Conservation (phyloP, 495 filamentous ascomycete genomes). For the Staphylotrichum longicolle region DNA sequence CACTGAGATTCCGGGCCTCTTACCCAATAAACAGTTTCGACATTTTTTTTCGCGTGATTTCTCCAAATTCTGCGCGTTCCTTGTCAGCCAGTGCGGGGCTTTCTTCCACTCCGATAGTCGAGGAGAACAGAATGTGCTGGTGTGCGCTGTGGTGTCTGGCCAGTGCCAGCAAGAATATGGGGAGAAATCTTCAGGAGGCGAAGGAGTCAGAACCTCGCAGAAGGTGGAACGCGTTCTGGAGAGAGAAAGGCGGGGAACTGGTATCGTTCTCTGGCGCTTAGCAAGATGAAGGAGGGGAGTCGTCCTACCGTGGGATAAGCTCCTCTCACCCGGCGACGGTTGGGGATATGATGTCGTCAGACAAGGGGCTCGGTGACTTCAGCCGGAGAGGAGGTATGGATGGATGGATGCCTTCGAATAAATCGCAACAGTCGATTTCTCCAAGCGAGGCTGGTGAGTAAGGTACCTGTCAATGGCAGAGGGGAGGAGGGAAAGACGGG, state of each 20-base stretch:
- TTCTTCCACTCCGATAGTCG: not conserved
- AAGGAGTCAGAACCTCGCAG: not conserved
- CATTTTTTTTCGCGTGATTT: slow-evolving; percentile 52
- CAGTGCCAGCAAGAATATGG: not conserved
- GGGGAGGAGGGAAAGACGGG: not conserved
- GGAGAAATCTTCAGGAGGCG: not conserved
- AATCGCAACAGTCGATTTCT: slow-evolving; percentile 21
- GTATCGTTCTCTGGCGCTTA: slow-evolving; percentile 11
- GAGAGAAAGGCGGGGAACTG: slow-evolving; percentile 10
- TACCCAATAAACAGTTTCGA: slow-evolving; percentile 92
- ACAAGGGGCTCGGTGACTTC: slow-evolving; percentile 29
- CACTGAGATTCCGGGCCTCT: slow-evolving; percentile 29
- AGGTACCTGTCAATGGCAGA: not conserved
- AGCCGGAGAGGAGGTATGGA: slow-evolving; percentile 24
- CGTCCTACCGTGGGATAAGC: slow-evolving; percentile 13
- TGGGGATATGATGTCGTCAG: slow-evolving; percentile 22
- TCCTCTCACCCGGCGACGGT: slow-evolving; percentile 27
- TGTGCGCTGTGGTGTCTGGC: not conserved
- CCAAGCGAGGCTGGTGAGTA: slow-evolving; percentile 27
- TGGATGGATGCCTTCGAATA: slow-evolving; percentile 24
- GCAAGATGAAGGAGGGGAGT: slow-evolving; percentile 20
- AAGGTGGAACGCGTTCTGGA: slow-evolving; percentile 6
- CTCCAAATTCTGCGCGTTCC: not conserved
- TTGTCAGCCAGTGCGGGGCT: not conserved
- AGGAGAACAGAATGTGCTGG: not conserved